Conservation (phyloP, 805 yeast species). For the Zygoascus ofunaensis region DNA sequence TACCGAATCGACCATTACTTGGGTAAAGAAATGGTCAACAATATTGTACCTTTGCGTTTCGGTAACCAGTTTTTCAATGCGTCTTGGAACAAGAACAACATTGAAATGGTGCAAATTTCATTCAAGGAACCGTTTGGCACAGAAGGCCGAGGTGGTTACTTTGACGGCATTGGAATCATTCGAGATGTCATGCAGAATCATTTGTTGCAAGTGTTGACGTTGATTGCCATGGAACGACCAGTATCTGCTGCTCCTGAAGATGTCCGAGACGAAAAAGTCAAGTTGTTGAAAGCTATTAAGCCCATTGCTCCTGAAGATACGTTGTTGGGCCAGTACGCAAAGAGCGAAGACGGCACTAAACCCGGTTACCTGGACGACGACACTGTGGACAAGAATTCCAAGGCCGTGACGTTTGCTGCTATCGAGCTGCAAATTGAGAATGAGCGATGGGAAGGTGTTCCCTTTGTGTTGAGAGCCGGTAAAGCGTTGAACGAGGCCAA, state of each 20-base stretch:
- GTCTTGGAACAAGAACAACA: constrained; percentile 78
- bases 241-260: constrained; percentile 85
- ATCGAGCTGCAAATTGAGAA: constrained; percentile 67
- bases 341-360: constrained; percentile 76
- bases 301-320: constrained; percentile 58
- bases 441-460: constrained; percentile 98
- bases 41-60: constrained; percentile 78
- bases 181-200: constrained; percentile 99
- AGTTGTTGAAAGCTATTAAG: constrained; percentile 73
- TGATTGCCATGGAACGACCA: constrained; percentile 94
- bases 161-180: constrained; percentile 88
- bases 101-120: constrained; percentile 74
- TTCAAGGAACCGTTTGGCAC: constrained; percentile 99
- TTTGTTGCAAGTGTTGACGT: constrained; percentile 80
- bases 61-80: constrained; percentile 82
- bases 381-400: constrained; percentile 72
- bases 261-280: constrained; percentile 92
- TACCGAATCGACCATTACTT: constrained; percentile 95
- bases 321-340: constrained; percentile 79
- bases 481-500: constrained; percentile 92
- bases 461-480: constrained; percentile 92
- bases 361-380: constrained; percentile 91
- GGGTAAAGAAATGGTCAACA: constrained; percentile 97
- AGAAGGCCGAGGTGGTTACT: constrained; percentile 98
- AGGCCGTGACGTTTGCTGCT: constrained; percentile 90